Base-by-base conservation (phyloP, 1,284 basidiomycete species). In the Trichosporon asahii region DNA sequence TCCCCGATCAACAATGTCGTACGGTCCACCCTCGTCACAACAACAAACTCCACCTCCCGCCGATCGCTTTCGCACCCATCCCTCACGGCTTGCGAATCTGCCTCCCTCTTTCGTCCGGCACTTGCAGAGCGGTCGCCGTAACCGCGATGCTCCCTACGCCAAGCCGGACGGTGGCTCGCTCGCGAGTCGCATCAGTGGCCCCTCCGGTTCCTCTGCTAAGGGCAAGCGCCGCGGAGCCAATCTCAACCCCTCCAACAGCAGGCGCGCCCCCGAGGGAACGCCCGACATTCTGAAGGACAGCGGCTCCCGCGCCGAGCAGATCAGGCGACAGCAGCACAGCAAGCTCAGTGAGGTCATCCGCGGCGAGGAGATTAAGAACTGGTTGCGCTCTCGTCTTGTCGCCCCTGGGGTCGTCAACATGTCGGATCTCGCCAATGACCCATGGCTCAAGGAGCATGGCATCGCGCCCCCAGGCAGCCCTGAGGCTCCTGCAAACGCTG, bases 381-480 rank as follows among this genome's bases (percentile, higher is more conserved):
- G 82, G 82, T 68, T 84, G 23, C 73, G 70, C 65, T 72, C 70
- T n/a, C 70, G 78, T 9, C 69, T 77, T n/a, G 68, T 79, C 6
- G 74, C 70, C 0, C 72, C 75, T 4, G 82, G 82, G 14, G 74
- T 80, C 14, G 66, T 84, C 65, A 75, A 83, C 71, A 74, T 84
- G 72, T 79, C 79, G 69, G 69, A 76, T 64, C 69, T 84, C 31
- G 69, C 66, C 31, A 72, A 75, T 11, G 82, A 84, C 67, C 69
- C 76, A 1, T 80, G 77, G 75, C 76, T 84, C 29, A 76, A 78
- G 57, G 73, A 77, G 49, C 72, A 79, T 46, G 80, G 79, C 5
- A 78, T 84, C 21, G 63, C 79, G 35, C 78, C 82, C 7, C 81
- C 81, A 0, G 81, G 81, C 18, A 76, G 82, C 70, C 72, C 72